These are phyloP conservation scores for Didymosphaeria variabile DNA, from an alignment of 2,329 filamentous ascomycete species.

Conservation along the genomic window DNA sequence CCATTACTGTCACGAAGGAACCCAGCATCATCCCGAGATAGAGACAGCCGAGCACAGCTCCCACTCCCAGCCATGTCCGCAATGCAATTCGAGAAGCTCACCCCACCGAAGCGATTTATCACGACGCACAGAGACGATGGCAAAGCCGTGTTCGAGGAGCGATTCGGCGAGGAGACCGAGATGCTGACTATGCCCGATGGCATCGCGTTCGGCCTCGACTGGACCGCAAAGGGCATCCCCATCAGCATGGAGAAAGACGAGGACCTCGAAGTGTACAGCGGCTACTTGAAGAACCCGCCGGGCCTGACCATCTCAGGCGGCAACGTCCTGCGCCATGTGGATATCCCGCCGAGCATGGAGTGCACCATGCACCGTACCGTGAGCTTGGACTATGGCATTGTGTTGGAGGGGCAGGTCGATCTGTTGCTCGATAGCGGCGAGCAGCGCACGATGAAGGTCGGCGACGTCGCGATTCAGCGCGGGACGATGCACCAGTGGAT, in stretches of 20 bases:
- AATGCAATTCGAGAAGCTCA: slow-evolving; percentile 37
- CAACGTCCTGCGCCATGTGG: slow-evolving; percentile 56
- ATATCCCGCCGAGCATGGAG: slow-evolving; percentile 45
- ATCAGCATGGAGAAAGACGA: slow-evolving; percentile 56
- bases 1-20: too few species aligned
- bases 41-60: not conserved
- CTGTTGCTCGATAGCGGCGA: slow-evolving; percentile 51
- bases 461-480: slow-evolving; percentile 50
- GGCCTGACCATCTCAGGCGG: slow-evolving; percentile 60
- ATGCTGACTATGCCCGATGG: slow-evolving; percentile 54
- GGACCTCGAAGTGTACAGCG: slow-evolving; percentile 58
- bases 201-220: slow-evolving; percentile 60
- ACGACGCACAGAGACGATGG: slow-evolving; percentile 48
- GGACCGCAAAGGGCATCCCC: slow-evolving; percentile 60
- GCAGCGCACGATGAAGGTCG: slow-evolving; percentile 46
- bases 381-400: slow-evolving; percentile 51
- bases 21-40: not conserved
- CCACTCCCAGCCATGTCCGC: not conserved
- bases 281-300: slow-evolving; percentile 56
- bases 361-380: slow-evolving; percentile 54
- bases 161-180: slow-evolving; percentile 46
- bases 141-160: slow-evolving; percentile 48
- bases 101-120: slow-evolving; percentile 48
- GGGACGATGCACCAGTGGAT: slow-evolving; percentile 54
- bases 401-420: slow-evolving; percentile 51